Conservation (phyloP, 805 yeast genomes). For the Sungouiella thailandica region DNA sequence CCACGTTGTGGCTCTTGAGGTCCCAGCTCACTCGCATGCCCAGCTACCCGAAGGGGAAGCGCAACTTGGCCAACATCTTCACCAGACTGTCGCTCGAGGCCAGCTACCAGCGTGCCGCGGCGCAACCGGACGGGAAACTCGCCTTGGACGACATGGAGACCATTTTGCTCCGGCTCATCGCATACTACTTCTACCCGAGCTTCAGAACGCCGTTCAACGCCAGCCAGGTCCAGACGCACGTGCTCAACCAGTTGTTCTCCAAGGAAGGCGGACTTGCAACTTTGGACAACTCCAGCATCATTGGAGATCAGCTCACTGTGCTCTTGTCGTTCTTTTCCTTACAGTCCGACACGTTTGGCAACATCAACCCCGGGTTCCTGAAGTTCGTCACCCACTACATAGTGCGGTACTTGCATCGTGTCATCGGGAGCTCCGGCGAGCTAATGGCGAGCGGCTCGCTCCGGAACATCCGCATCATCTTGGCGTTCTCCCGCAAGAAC, state of each 20-base stretch:
- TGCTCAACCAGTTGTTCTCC: conserved; percentile 21
- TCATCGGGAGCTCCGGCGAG: too few species aligned
- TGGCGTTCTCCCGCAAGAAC: conserved; percentile 10
- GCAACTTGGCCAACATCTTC: conserved; percentile 39
- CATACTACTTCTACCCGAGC: conserved; percentile 39
- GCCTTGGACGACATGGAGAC: conserved; percentile 13
- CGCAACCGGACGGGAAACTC: background rate
- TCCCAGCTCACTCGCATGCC: conserved; percentile 51
- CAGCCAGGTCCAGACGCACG: conserved; percentile 16
- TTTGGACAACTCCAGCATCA: conserved; percentile 4
- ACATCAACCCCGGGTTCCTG: too few species aligned
- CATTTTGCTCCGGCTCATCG: conserved; percentile 32
- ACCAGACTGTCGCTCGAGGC: conserved; percentile 31
- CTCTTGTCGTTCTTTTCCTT: conserved; percentile 12
- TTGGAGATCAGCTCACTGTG: conserved; percentile 11
- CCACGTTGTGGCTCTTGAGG: conserved; percentile 51
- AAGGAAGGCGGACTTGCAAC: conserved; percentile 6
- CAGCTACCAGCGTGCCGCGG: conserved; percentile 7
- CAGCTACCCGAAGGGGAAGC: conserved; percentile 41
- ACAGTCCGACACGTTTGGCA: too few species aligned
- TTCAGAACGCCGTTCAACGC: conserved; percentile 26
- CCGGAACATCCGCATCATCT: conserved; percentile 9
- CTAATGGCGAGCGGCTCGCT: too few species aligned
- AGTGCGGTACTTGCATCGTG: conserved; percentile 3
- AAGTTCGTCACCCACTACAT: conserved; percentile 8